Conservation (phyloP, 2,329 filamentous ascomycete species). For the Pseudogymnoascus sp. region DNA sequence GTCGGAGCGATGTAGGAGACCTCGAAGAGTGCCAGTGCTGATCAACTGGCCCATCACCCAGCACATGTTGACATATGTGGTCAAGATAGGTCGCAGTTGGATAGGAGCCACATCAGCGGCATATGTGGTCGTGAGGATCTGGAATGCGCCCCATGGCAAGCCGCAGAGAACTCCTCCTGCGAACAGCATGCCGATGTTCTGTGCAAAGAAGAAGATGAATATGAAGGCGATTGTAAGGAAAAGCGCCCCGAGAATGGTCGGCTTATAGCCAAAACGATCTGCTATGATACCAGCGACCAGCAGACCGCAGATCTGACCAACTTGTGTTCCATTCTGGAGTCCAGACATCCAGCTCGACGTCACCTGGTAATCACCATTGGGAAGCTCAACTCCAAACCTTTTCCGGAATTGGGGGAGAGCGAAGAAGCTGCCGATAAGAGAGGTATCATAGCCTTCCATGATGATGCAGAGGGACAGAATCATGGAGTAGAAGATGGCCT, state of each 20-base stretch:
- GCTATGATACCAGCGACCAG: conserved; percentile 32
- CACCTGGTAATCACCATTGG: conserved; percentile 29
- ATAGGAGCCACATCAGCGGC: conserved; percentile 15
- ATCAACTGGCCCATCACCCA: conserved; percentile 21
- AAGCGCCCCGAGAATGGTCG: conserved; percentile 31
- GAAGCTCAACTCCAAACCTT: conserved; percentile 22
- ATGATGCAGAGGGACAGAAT: conserved; percentile 15
- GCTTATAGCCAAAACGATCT: conserved; percentile 31
- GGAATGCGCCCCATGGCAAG: conserved; percentile 41
- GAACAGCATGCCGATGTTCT: conserved; percentile 36
- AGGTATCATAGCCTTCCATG: conserved; percentile 18
- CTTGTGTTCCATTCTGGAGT: conserved; percentile 30
- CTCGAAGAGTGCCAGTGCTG: conserved; percentile 36
- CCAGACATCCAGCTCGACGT: conserved; percentile 35
- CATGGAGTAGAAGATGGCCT: conserved; percentile 15
- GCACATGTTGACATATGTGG: conserved; percentile 8
- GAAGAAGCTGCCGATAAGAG: conserved; percentile 15
- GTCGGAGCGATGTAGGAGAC: conserved; percentile 33
- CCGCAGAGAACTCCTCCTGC: conserved; percentile 37
- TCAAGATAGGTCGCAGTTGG: conserved; percentile 2
- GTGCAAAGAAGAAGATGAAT: conserved; percentile 38
- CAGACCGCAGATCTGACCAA: conserved; percentile 34
- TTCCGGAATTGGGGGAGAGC: conserved; percentile 18
- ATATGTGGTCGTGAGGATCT: conserved; percentile 29
- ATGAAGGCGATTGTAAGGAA: conserved; percentile 34